A percentile compares a stretch with the other conserved stretches of the same genome.
phyloP scores from a whole-genome alignment of 1,284 basidiomycete genomes.

The Melampsora abietis-canadensis region DNA sequence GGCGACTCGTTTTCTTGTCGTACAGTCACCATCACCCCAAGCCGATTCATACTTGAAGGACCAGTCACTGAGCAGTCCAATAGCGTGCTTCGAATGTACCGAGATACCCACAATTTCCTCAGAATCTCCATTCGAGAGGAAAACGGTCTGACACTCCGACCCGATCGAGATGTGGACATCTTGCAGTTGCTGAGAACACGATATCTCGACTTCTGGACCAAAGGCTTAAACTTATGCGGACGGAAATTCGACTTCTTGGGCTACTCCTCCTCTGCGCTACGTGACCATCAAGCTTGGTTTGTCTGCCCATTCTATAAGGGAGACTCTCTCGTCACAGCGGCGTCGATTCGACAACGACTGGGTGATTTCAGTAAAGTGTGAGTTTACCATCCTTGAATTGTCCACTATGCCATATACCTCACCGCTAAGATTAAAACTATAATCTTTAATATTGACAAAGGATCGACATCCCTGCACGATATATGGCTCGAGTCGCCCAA shows the following conservation, averaged over 20 bases:
- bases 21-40: constrained; percentile 66
- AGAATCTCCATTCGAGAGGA: constrained; percentile 76
- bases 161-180: constrained; percentile 65
- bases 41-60: constrained; percentile 67
- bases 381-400: not conserved
- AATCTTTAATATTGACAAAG: constrained; percentile 51
- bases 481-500: constrained; percentile 73
- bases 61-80: constrained; percentile 69
- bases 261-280: constrained; percentile 68
- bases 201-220: constrained; percentile 64
- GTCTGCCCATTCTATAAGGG: constrained; percentile 63
- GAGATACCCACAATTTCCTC: constrained; percentile 60
- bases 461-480: constrained; percentile 66
- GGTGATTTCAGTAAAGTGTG: constrained; percentile 46
- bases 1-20: constrained; percentile 38
- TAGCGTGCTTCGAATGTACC: constrained; percentile 61
- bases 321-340: constrained; percentile 54
- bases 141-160: constrained; percentile 65
- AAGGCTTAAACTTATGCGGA: constrained; percentile 67
- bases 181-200: constrained; percentile 61
- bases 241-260: constrained; percentile 68
- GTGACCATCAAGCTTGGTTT: constrained; percentile 74
- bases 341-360: constrained; percentile 43
- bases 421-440: not conserved
- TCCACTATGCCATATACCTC: not conserved